These are phyloP conservation scores for Thelephora aurantiotincta DNA, from an alignment of 768 basidiomycete genomes.

Conservation along the genomic window DNA sequence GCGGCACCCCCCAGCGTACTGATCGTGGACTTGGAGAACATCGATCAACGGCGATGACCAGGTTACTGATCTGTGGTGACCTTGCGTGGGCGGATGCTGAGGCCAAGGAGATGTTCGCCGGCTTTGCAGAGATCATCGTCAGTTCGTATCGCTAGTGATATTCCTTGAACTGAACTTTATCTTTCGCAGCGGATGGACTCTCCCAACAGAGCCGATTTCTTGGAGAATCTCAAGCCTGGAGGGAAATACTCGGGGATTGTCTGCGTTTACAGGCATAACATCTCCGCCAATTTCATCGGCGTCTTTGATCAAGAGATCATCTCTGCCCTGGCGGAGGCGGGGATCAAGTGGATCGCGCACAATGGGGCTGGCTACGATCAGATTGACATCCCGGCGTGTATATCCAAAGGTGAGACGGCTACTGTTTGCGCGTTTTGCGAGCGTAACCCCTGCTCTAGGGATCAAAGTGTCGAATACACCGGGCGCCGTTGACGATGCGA, in stretches of 20 bases:
- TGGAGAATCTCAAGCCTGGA: conserved; percentile 42
- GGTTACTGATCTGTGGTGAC: conserved; percentile 30
- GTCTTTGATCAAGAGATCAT: conserved; percentile 73
- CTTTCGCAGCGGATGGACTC: conserved; percentile 36
- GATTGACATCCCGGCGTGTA: conserved; percentile 66
- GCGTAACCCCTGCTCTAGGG: conserved; percentile 22
- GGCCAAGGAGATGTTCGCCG: conserved; percentile 43
- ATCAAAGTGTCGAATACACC: conserved; percentile 83
- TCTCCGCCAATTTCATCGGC: conserved; percentile 50
- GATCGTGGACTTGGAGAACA: too few relatives aligned
- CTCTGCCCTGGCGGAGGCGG: conserved; percentile 39
- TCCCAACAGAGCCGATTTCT: conserved; percentile 50
- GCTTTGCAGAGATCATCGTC: conserved; percentile 67
- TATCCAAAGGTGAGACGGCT: conserved; percentile 38
- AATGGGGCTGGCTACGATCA: conserved; percentile 91
- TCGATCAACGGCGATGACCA: not conserved
- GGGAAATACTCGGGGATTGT: conserved; percentile 63
- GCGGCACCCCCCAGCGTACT: too few relatives aligned
- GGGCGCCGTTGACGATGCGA: conserved; percentile 80
- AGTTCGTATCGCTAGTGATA: conserved; percentile 16
- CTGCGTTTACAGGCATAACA: conserved; percentile 71
- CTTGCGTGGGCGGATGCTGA: conserved; percentile 79
- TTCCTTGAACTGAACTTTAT: not conserved
- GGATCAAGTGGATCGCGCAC: conserved; percentile 77
- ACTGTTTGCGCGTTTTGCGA: not conserved